Base-by-base conservation (phyloP, 169 alveolate genomes). In the Cryptosporidium felis region DNA sequence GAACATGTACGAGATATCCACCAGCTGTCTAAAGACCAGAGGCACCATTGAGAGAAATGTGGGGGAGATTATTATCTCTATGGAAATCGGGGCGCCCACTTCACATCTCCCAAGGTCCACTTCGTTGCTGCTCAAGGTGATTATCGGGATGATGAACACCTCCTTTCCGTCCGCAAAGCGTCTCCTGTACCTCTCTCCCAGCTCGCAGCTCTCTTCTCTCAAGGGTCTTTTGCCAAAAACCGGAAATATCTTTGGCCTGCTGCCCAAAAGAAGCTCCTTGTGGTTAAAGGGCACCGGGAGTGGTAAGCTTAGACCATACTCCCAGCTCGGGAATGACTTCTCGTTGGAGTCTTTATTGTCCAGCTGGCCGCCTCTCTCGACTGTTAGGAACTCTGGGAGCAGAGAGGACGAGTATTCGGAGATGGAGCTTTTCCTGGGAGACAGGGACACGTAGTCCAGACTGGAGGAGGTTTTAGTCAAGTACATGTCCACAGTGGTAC, bases 151-250 rank as follows among this genome's bases (percentile, higher is more conserved):
- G 18, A 74, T 74, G 34, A 30, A 65, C 18, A 65, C 23, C 36
- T 65, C 81, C 5, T 42, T 28, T 18, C 56, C 38, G 23, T 28
- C 44, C 5, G n/a, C 16, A 8, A 40, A 38, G 40, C 16, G 23
- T 12, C 14, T 32, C 40, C 40, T 61, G 16, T 36, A 5, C 5
- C 40, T 61, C 23, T 66, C 42, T 49, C 59, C n/a, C 9, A 23
- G 3, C 12, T n/a, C 53, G n/a, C 0, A 26, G 0, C 32, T 58
- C 2, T 58, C 14, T 6, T 3, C 0, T 0, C 46, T 58, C 32
- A 58, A 14, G 40, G 85, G 74, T 21, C 85, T 74, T 34, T 74
- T 74, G 26, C 85, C 85, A 74, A 74, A 74, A n/a, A 74, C 85
- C 21, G 85, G 67, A 40, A 74, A 74, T n/a, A 74, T 30, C 61